A percentile compares a stretch with the other conserved stretches of the same genome.
Evolutionary conservation across 805 yeast genomes (phyloP).

Genomic region (Yarrowia divulgata): DNA sequence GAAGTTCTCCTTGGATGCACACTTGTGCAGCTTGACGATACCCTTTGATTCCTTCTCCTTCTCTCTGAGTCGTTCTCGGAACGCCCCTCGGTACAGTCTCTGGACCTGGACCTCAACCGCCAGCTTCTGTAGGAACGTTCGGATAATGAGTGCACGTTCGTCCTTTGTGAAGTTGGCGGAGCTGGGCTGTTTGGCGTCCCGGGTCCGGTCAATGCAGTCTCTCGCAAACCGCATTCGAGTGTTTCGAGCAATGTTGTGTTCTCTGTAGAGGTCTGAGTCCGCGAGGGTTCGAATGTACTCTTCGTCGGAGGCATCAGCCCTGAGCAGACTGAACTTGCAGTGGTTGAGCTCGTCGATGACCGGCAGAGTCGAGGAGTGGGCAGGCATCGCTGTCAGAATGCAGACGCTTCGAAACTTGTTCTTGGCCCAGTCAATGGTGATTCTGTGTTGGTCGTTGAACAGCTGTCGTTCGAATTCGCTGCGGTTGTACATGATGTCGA

Average conservation of each 20-base stretch:
- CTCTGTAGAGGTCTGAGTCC: slow-evolving; percentile 61
- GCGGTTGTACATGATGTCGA: slow-evolving; percentile 65
- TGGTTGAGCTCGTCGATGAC: slow-evolving; percentile 46
- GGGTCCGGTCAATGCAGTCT: slow-evolving; percentile 47
- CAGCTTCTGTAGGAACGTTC: slow-evolving; percentile 57
- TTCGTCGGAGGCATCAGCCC: slow-evolving; percentile 55
- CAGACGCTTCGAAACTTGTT: slow-evolving; percentile 70
- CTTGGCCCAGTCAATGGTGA: slow-evolving; percentile 69
- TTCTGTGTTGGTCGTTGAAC: slow-evolving; percentile 65
- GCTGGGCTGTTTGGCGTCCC: slow-evolving; percentile 34
- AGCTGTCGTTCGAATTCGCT: slow-evolving; percentile 55
- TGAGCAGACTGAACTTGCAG: slow-evolving; percentile 53
- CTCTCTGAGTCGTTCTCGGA: slow-evolving; percentile 42
- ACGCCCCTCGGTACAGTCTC: slow-evolving; percentile 62
- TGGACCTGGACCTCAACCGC: slow-evolving; percentile 72
- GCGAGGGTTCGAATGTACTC: slow-evolving; percentile 57
- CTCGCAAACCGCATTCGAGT: slow-evolving; percentile 54
- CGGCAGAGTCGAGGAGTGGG: slow-evolving; percentile 49
- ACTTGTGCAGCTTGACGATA: slow-evolving; percentile 19
- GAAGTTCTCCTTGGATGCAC: slow-evolving; percentile 18
- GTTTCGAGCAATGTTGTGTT: slow-evolving; percentile 58
- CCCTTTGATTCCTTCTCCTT: slow-evolving; percentile 17
- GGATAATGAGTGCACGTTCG: slow-evolving; percentile 57
- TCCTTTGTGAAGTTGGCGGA: slow-evolving; percentile 47
- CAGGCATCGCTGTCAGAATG: slow-evolving; percentile 61